Conservation (phyloP, 805 yeast species). For the Saccharomyces paradoxus region DNA sequence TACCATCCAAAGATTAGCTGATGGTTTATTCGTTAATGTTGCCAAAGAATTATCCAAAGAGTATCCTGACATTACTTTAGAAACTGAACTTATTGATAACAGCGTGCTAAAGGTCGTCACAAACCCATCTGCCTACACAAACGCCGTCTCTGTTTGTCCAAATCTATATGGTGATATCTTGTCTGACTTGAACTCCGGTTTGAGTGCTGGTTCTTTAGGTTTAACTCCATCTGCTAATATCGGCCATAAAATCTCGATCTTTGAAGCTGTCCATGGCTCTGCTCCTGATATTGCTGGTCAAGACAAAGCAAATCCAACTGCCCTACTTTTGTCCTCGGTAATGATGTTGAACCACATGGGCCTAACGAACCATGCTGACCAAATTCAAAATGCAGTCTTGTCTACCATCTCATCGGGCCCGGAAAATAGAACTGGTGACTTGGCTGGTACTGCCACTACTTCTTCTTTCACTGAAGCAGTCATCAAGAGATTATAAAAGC, state of each 20-base stretch:
- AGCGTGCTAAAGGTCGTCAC: conserved; percentile 85
- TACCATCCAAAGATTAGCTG: conserved; percentile 94
- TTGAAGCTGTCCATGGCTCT: conserved; percentile 99
- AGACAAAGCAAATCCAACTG: conserved; percentile 98
- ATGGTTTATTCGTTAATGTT: conserved; percentile 89
- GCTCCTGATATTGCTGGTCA: conserved; percentile 99
- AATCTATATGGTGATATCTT: conserved; percentile 98
- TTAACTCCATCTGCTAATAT: conserved; percentile 98
- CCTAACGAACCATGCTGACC: conserved; percentile 69
- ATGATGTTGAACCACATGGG: conserved; percentile 99
- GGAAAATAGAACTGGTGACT: conserved; percentile 91
- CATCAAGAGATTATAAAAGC: conserved; percentile 41
- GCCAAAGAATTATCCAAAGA: conserved; percentile 86
- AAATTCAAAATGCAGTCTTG: conserved; percentile 79
- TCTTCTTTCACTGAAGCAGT: conserved; percentile 86
- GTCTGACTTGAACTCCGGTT: conserved; percentile 95
- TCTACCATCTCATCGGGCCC: conserved; percentile 89
- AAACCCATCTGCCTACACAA: conserved; percentile 77
- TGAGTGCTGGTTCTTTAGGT: conserved; percentile 93
- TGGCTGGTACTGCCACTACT: conserved; percentile 84
- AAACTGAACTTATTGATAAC: conserved; percentile 88
- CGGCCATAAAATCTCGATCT: conserved; percentile 96
- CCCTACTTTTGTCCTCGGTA: conserved; percentile 86
- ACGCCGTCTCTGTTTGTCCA: conserved; percentile 93
- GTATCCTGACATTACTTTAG: conserved; percentile 81